Evolutionary conservation across 2,329 filamentous ascomycete genomes (phyloP).

Genomic region (Fusarium compactum): DNA sequence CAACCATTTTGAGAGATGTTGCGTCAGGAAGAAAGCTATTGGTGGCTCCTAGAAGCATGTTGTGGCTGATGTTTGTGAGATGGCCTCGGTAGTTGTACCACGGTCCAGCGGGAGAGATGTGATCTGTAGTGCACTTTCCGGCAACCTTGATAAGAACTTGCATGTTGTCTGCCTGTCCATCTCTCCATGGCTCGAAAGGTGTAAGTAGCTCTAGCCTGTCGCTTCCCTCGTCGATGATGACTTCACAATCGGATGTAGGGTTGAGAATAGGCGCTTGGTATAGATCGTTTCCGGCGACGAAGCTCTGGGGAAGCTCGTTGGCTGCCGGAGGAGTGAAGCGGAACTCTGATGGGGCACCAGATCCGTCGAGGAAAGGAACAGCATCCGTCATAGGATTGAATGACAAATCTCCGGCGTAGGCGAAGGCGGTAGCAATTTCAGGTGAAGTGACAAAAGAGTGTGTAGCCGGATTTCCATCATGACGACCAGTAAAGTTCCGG

Average conservation of each 20-base stretch:
- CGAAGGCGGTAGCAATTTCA: slow-evolving; percentile 95
- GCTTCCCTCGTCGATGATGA: slow-evolving; percentile 41
- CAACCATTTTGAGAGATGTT: not conserved
- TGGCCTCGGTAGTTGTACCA: slow-evolving; percentile 99
- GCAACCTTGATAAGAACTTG: slow-evolving; percentile 91
- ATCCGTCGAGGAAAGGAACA: slow-evolving; percentile 72
- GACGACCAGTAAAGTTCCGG: slow-evolving; percentile 53
- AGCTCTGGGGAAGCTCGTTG: not conserved
- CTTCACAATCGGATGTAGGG: not conserved
- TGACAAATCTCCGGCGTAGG: slow-evolving; percentile 88
- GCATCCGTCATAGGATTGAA: slow-evolving; percentile 95
- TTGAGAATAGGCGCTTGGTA: not conserved
- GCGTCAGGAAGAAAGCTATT: slow-evolving; percentile 64
- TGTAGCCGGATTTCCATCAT: slow-evolving; percentile 57
- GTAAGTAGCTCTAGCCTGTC: slow-evolving; percentile 49
- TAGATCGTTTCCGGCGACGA: not conserved
- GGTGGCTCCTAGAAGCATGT: slow-evolving; percentile 94
- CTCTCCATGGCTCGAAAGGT: slow-evolving; percentile 46
- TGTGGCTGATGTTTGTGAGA: slow-evolving; percentile 95
- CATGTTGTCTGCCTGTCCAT: slow-evolving; percentile 68
- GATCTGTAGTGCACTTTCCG: slow-evolving; percentile 97
- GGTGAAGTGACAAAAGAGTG: slow-evolving; percentile 80
- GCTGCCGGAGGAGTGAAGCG: not conserved
- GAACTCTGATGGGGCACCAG: slow-evolving; percentile 49
- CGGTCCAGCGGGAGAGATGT: slow-evolving; percentile 93